Base-by-base conservation (phyloP, 2,329 filamentous ascomycete species). In the Pseudogymnoascus sp. region DNA sequence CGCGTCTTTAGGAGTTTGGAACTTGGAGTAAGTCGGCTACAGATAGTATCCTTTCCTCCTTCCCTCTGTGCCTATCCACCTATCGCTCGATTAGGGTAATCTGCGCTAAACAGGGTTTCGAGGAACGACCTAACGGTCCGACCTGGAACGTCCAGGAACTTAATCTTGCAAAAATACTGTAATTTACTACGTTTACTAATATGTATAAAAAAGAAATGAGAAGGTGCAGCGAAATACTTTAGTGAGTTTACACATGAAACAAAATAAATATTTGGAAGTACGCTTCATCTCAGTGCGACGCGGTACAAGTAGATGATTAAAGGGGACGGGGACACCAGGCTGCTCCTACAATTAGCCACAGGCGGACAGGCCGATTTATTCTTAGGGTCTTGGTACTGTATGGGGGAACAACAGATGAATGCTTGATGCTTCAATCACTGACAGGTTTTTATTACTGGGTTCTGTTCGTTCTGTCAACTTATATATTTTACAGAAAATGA, bases 1-100 rank as follows among this genome's bases (percentile, higher is more conserved):
- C 50, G 50, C 50, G 50, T 56, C 50, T 56, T 56, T 16, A 56
- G 50, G 50, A 56, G 50, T 31, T 56, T 56, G 50, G 50, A 56
- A 56, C 25, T 56, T 34, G 50, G 50, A 56, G 50, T 56, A 34
- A 31, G 50, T 56, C 28, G 50, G 50, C 50, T 56, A 56, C 50
- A 56, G 50, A 56, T 56, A 56, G 28, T 56, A 56, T 56, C 50
- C 25, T 56, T 56, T 56, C 50, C 50, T 56, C 50, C 50, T 56
- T 56, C 50, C 50, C 50, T 56, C 50, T 56, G 50, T 56, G 50
- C 50, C 50, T 56, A 53, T 53, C 44, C 28, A 23, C 44, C 44
- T 53, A 56, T 56, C 50, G 25, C 50, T 56, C 50, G 25, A 56
- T 56, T 56, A 56, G 50, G 50, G 50, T 56, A 34, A 53, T 56